Conservation (phyloP, 2,329 filamentous ascomycete species). For the Fusarium albidum region DNA sequence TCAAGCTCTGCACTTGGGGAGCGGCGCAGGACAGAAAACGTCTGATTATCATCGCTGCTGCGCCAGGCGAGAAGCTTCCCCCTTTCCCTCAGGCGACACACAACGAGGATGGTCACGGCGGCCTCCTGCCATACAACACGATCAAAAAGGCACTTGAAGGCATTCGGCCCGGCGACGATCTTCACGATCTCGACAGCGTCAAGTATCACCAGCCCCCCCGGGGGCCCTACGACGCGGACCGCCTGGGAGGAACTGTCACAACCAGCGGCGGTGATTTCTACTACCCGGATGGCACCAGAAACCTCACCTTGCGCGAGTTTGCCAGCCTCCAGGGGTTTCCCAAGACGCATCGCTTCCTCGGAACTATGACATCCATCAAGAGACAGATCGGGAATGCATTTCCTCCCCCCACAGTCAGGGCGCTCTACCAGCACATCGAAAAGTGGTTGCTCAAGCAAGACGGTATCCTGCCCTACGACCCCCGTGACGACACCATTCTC, state of each 20-base stretch:
- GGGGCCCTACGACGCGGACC: constrained; percentile 54
- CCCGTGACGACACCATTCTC: constrained; percentile 32
- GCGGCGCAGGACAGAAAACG: constrained; percentile 59
- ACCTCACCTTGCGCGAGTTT: constrained; percentile 73
- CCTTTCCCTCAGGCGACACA: constrained; percentile 71
- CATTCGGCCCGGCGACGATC: constrained; percentile 44
- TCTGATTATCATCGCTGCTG: constrained; percentile 64
- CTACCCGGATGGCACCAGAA: constrained; percentile 70
- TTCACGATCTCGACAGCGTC: constrained; percentile 50
- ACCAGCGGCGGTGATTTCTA: constrained; percentile 69
- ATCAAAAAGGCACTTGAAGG: constrained; percentile 52
- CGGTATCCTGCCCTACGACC: constrained; percentile 38
- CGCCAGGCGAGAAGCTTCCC: constrained; percentile 76
- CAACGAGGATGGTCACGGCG: constrained; percentile 46
- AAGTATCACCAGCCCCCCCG: constrained; percentile 41
- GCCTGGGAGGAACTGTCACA: constrained; percentile 68
- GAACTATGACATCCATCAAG: constrained; percentile 52
- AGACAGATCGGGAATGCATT: constrained; percentile 84
- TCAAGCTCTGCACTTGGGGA: constrained; percentile 61
- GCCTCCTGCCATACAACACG: constrained; percentile 52
- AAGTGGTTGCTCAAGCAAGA: constrained; percentile 56
- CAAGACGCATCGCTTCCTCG: constrained; percentile 62
- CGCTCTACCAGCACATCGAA: constrained; percentile 58
- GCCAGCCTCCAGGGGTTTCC: constrained; percentile 78
- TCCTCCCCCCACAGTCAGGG: constrained; percentile 65